phyloP scores from a whole-genome alignment of 106 monocot species.

The Gastrodia elata region DNA sequence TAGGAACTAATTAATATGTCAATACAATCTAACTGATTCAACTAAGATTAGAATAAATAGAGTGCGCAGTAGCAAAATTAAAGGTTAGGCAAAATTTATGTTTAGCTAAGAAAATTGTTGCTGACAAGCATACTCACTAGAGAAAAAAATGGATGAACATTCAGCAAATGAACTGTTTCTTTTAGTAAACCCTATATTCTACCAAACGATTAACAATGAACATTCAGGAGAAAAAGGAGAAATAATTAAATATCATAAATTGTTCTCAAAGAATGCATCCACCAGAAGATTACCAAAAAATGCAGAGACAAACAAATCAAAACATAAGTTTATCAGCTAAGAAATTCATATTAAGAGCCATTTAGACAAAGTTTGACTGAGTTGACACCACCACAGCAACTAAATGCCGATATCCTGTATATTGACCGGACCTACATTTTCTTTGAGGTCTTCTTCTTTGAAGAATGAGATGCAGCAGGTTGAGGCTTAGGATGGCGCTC shows the following conservation, averaged over 20 bases:
- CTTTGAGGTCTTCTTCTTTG: constrained; percentile 57
- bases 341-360: not conserved
- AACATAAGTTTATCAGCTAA: no score
- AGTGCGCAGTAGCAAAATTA: no score
- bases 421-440: constrained; percentile 42
- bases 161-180: not conserved
- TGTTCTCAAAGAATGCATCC: not conserved
- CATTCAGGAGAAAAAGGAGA: not conserved
- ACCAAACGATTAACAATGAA: not conserved
- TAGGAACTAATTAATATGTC: no score
- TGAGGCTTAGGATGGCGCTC: constrained; percentile 64
- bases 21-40: no score
- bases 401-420: not conserved
- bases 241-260: not conserved
- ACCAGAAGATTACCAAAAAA: not conserved
- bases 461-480: not conserved
- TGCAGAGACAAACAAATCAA: not conserved
- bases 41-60: no score
- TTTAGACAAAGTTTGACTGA: not conserved
- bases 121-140: not conserved
- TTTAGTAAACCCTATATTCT: not conserved
- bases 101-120: not conserved
- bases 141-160: not conserved
- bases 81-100: no score
- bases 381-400: no score